Evolutionary conservation across 2,329 filamentous ascomycete genomes (phyloP).

Genomic region (Onygenales sp.): DNA sequence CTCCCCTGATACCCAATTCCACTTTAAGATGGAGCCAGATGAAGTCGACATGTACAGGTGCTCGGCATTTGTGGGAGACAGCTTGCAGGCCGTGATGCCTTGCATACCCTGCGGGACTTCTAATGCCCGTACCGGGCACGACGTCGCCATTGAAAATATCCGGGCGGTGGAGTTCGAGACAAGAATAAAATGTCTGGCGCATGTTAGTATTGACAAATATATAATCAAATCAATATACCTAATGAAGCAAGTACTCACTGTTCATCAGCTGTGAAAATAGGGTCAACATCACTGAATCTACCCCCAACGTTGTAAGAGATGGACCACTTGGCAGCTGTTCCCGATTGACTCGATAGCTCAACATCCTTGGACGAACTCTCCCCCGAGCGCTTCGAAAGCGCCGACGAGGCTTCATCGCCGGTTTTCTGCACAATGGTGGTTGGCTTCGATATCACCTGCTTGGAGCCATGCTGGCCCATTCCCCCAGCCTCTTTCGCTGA

Average conservation of each 20-base stretch:
- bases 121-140: conserved; percentile 67
- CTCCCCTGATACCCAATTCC: conserved; percentile 47
- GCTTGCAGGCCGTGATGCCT: conserved; percentile 41
- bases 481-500: not conserved
- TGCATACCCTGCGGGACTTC: conserved; percentile 40
- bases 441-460: not conserved
- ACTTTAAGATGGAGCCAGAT: conserved; percentile 43
- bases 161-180: conserved; percentile 66
- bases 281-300: conserved; percentile 46
- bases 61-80: conserved; percentile 43
- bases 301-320: conserved; percentile 32
- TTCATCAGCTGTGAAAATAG: conserved; percentile 49
- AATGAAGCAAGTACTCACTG: conserved; percentile 28
- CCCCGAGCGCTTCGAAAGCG: not conserved
- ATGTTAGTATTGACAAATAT: not conserved
- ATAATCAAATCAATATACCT: not conserved
- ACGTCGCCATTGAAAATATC: conserved; percentile 72
- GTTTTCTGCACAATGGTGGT: not conserved
- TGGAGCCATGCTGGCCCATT: not conserved
- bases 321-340: conserved; percentile 2
- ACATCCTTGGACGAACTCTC: not conserved
- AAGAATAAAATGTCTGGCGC: conserved; percentile 59
- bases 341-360: not conserved
- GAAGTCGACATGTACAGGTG: conserved; percentile 46
- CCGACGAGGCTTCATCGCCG: not conserved